Evolutionary conservation across 2,329 filamentous ascomycete genomes (phyloP), one percentile per base, ranked within the genome.

Genomic region (Zymoseptoria crescenta): DNA sequence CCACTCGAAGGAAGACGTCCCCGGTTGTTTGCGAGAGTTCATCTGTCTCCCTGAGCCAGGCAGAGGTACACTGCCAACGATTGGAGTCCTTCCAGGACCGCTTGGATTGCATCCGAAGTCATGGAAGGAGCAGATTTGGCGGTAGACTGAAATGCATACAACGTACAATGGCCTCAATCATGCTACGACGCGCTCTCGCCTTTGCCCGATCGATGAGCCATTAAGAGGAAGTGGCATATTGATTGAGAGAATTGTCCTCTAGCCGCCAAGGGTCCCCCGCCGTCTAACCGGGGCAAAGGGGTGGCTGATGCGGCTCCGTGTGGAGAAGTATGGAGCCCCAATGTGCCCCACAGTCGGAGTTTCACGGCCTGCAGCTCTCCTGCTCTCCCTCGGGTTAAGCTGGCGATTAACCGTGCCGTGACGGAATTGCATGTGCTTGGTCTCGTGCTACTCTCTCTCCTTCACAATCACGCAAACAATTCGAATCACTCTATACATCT

Each of bases 1-100:
- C 62, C 94, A 99, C 75, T 81, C 93, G 61, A 86, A 86, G 62
- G 91, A 96, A 68, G 94, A 99, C 74, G 88, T 97, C 8, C 94
- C 94, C 0, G 86, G 87, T 54, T 87, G 86, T 65, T 83, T 96
- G 24, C 78, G 90, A 52, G 85, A 95, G 70, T 97, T 89, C 87
- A 79, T 97, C 55, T 92, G 89, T 71, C 77, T 96, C 29, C 91
- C 93, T 1, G 88, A 92, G 73, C 81, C 87, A 3, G 88, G 87
- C 56, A 83, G 83, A 1, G 82, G 82, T 1, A 67, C 70, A 35
- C 74, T 80, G 16, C 85, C 87, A 8, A 79, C 87, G 56, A 85
- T 87, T 68, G 89, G 89, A 1, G 77, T 77, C 41, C 76, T 90
- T 21, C 76, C 57, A 13, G 71, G 67, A 3, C 70, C 70, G n/a